These are phyloP conservation scores for Spatholobus suberectus DNA, from an alignment of 306 rosid genomes.

Conservation along the genomic window DNA sequence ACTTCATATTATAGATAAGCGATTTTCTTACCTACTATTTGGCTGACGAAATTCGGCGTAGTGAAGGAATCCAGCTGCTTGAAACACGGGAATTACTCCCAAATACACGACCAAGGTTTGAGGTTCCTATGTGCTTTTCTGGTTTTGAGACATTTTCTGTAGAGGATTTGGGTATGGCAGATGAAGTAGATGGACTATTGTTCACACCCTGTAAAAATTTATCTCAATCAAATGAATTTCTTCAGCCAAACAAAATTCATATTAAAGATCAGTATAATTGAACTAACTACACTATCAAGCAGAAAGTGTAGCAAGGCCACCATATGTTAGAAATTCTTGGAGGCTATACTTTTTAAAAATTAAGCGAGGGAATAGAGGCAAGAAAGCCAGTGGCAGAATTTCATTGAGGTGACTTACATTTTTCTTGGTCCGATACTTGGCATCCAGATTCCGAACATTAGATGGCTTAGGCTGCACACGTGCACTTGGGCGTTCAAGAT, in stretches of 20 bases:
- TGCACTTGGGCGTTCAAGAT: slow-evolving; percentile 42
- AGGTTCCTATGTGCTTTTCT: slow-evolving; percentile 43
- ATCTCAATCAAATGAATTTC: slow-evolving; percentile 35
- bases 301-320: not conserved
- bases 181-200: slow-evolving; percentile 52
- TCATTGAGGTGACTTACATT: slow-evolving; percentile 52
- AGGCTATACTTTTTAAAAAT: not conserved
- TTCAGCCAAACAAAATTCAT: slow-evolving; percentile 26
- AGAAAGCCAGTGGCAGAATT: not conserved
- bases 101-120: slow-evolving; percentile 49
- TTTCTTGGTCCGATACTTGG: slow-evolving; percentile 43
- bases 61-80: slow-evolving; percentile 63
- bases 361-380: not conserved
- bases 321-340: not conserved
- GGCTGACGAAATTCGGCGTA: slow-evolving; percentile 63
- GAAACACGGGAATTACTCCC: slow-evolving; percentile 57
- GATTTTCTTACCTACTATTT: slow-evolving; percentile 51
- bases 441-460: slow-evolving; percentile 45
- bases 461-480: slow-evolving; percentile 55
- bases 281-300: slow-evolving; percentile 33
- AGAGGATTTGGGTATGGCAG: slow-evolving; percentile 41
- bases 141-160: slow-evolving; percentile 47
- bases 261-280: not conserved
- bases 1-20: slow-evolving; percentile 2
- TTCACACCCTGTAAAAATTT: slow-evolving; percentile 53